These are phyloP conservation scores for Neoboletus subvelutipes DNA, from an alignment of 768 basidiomycete genomes.

Conservation along the genomic window DNA sequence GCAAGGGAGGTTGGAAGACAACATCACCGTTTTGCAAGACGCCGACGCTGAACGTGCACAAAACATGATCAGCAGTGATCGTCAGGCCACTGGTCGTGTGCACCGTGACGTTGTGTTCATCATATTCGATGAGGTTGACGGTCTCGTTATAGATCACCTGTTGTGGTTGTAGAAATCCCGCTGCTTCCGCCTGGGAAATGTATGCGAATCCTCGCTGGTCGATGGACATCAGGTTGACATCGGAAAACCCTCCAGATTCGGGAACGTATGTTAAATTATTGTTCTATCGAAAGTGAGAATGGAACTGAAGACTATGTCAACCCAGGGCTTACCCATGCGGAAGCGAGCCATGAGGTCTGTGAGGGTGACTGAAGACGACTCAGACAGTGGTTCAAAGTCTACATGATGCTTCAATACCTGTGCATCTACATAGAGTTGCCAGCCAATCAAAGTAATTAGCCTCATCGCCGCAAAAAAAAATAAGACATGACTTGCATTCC, in stretches of 20 bases:
- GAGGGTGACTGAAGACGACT: constrained; percentile 56
- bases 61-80: constrained; percentile 54
- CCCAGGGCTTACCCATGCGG: constrained; percentile 50
- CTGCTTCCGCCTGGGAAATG: constrained; percentile 56
- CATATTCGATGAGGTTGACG: constrained; percentile 48
- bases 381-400: not conserved
- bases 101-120: constrained; percentile 45
- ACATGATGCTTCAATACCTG: constrained; percentile 22
- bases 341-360: constrained; percentile 62
- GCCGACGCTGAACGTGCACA: constrained; percentile 70
- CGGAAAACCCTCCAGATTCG: constrained; percentile 57
- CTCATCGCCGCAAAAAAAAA: not conserved
- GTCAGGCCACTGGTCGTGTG: constrained; percentile 42
- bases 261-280: constrained; percentile 60
- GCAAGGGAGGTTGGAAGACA: constrained; percentile 51
- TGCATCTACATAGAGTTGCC: constrained; percentile 16
- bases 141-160: constrained; percentile 53
- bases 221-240: constrained; percentile 49
- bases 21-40: constrained; percentile 68
- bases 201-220: constrained; percentile 65
- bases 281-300: constrained; percentile 36
- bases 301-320: not conserved
- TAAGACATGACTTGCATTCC: constrained; percentile 29
- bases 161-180: constrained; percentile 46
- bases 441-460: constrained; percentile 4